These are phyloP conservation scores for Beta lomatogona DNA, from an alignment of 179 eudicot genomes.

Conservation along the genomic window DNA sequence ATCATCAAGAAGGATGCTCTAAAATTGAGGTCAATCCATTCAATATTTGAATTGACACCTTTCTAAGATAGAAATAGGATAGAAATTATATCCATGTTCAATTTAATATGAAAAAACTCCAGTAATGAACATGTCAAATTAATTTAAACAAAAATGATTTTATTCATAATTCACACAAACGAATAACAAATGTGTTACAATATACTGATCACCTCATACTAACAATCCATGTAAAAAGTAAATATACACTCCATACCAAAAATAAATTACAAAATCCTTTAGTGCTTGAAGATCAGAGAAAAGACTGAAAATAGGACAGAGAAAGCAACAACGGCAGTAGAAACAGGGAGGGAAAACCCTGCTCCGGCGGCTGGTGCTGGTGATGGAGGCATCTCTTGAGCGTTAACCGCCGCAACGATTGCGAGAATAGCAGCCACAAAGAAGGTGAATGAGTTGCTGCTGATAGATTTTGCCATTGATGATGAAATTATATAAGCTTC, in stretches of 20 bases:
- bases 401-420: conserved; percentile 10
- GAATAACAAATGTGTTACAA: conserved; percentile 13
- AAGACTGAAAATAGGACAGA: conserved; percentile 32
- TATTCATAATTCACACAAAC: background rate
- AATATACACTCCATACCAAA: background rate
- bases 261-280: background rate
- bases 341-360: conserved; percentile 38
- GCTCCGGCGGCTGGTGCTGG: conserved; percentile 47
- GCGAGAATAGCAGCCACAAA: conserved; percentile 1
- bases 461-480: conserved; percentile 16
- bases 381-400: conserved; percentile 30
- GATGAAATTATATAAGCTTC: background rate
- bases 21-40: no score
- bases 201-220: background rate
- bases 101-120: background rate
- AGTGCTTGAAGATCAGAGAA: conserved; percentile 29
- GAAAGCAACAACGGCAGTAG: conserved; percentile 29
- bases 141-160: background rate
- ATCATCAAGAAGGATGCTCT: no score
- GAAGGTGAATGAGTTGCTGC: conserved; percentile 20
- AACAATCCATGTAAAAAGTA: background rate
- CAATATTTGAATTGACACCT: no score
- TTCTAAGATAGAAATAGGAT: no score
- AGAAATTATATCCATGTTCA: no score
- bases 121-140: background rate